Conservation (phyloP, 2,329 filamentous ascomycete species). For the Plenodomus lindquistii region DNA sequence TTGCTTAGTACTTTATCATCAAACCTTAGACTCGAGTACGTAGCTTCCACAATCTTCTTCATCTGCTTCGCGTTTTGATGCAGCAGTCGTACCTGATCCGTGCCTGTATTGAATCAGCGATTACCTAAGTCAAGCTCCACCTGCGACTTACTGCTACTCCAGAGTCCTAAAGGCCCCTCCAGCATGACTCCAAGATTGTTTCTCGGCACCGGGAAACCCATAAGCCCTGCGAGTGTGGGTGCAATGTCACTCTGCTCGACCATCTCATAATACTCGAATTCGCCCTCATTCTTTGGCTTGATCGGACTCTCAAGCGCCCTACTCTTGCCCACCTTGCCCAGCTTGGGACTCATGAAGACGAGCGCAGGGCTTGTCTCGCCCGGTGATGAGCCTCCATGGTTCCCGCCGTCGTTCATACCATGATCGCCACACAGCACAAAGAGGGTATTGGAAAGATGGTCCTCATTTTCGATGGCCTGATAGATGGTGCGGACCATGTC, state of each 20-base stretch:
- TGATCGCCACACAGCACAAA: conserved; percentile 91
- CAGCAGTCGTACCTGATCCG: conserved; percentile 69
- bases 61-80: conserved; percentile 82
- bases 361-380: conserved; percentile 94
- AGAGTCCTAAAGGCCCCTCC: conserved; percentile 75
- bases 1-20: conserved; percentile 26
- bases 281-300: conserved; percentile 54
- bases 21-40: conserved; percentile 64
- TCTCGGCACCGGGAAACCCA: conserved; percentile 84
- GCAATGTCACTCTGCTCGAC: conserved; percentile 96
- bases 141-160: conserved; percentile 67
- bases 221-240: conserved; percentile 81
- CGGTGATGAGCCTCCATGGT: conserved; percentile 90
- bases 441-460: conserved; percentile 76
- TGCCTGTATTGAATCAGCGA: conserved; percentile 33
- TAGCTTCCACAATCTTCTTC: conserved; percentile 72
- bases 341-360: conserved; percentile 85
- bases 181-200: conserved; percentile 93
- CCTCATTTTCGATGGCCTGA: conserved; percentile 68
- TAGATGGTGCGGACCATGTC: conserved; percentile 76
- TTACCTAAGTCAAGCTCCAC: background rate
- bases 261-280: conserved; percentile 81
- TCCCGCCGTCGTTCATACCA: conserved; percentile 99
- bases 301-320: conserved; percentile 55
- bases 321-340: conserved; percentile 59